Evolutionary conservation across 345 rosid genomes (phyloP).

Genomic region (Balakata baccata): DNA sequence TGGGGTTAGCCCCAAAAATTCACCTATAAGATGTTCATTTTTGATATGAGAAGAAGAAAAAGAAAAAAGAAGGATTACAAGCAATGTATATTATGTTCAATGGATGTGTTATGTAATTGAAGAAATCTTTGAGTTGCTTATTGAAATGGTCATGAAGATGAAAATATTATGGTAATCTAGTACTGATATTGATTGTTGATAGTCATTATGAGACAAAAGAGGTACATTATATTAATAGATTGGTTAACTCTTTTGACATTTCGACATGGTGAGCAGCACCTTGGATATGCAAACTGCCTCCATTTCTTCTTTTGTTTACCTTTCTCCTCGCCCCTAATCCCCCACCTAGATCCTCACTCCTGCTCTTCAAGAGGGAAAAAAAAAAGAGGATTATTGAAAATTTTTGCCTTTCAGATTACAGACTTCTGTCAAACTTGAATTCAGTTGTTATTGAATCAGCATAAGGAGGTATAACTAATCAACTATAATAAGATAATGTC

Average conservation of each 20-base stretch:
- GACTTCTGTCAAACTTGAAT: neutral
- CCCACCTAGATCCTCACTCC: neutral
- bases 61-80: neutral
- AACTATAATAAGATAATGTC: neutral
- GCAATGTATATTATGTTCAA: neutral
- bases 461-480: neutral
- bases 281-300: neutral
- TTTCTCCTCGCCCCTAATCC: too few relatives aligned
- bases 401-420: neutral
- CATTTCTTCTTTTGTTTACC: neutral
- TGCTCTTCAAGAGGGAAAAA: neutral
- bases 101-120: neutral
- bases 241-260: neutral
- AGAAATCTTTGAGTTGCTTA: neutral
- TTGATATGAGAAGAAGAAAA: neutral
- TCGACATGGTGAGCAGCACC: neutral
- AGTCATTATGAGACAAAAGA: too few relatives aligned
- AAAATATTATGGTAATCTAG: neutral
- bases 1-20: slow-evolving; percentile 4
- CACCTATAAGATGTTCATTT: neutral
- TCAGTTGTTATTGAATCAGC: neutral
- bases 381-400: neutral
- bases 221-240: too few relatives aligned
- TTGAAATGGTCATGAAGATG: neutral
- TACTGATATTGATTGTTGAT: neutral